phyloP scores from a whole-genome alignment of 441 rosid genomes.

The Populus hybrid region DNA sequence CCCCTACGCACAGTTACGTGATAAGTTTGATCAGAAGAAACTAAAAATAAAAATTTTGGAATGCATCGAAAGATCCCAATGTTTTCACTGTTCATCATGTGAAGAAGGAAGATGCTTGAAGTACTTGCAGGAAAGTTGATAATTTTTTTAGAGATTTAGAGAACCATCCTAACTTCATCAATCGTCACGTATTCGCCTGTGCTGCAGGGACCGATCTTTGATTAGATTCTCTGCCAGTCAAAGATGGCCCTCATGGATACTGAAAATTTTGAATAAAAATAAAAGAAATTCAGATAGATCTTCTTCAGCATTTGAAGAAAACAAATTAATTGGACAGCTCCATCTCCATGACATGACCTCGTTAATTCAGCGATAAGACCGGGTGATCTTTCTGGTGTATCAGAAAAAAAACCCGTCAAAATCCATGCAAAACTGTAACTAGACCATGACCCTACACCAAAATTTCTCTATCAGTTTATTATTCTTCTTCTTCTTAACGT shows the following conservation, averaged over 20 bases:
- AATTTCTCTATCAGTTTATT: neutral
- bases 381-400: neutral
- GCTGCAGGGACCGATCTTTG: neutral
- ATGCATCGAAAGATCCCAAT: neutral
- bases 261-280: neutral
- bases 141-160: neutral
- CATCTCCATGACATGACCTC: neutral
- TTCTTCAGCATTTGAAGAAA: neutral
- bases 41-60: neutral
- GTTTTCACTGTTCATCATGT: neutral
- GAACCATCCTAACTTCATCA: neutral
- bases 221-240: neutral
- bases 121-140: neutral
- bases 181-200: neutral
- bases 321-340: neutral
- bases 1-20: neutral
- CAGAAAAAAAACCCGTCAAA: neutral
- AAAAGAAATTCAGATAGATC: neutral
- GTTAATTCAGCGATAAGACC: neutral
- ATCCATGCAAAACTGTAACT: neutral
- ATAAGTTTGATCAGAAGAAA: neutral
- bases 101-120: neutral
- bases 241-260: constrained; percentile 2
- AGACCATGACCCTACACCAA: neutral
- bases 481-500: neutral